Evolutionary conservation across 208 protist genomes (phyloP).

Genomic region (Crithidia mellificae): DNA sequence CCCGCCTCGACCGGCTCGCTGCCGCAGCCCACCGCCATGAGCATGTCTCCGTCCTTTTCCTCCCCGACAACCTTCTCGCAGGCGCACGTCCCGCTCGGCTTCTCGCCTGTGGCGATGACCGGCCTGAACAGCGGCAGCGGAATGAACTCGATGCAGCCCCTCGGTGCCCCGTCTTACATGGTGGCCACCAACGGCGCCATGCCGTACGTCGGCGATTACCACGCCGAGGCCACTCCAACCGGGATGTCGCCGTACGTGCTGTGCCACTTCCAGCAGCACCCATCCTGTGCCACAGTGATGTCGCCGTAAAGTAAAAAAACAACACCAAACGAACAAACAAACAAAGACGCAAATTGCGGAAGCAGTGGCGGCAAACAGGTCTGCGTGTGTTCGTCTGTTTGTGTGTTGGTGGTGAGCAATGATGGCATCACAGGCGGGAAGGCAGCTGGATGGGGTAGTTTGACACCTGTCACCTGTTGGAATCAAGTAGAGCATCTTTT

Average conservation of each 20-base stretch:
- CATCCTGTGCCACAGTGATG: constrained; percentile 27
- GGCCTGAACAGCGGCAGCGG: neutral
- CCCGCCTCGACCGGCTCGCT: constrained; percentile 10
- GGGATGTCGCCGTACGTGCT: constrained; percentile 31
- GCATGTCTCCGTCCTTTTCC: constrained; percentile 24
- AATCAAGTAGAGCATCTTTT: neutral
- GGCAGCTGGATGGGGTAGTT: too few relatives aligned
- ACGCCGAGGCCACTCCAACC: constrained; percentile 9
- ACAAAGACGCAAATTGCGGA: too few relatives aligned
- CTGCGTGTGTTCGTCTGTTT: too few relatives aligned
- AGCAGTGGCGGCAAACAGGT: too few relatives aligned
- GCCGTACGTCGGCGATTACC: constrained; percentile 21
- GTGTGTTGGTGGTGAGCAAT: too few relatives aligned
- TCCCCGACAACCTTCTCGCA: constrained; percentile 24
- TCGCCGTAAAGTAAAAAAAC: constrained; percentile 13
- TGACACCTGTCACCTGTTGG: neutral
- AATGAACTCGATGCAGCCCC: constrained; percentile 24
- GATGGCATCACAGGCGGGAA: too few relatives aligned
- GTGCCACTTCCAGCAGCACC: constrained; percentile 31
- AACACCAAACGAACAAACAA: neutral
- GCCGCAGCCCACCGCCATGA: constrained; percentile 20
- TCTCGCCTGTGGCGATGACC: constrained; percentile 15
- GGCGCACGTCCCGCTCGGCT: constrained; percentile 20
- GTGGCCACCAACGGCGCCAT: constrained; percentile 8
- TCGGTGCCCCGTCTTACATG: constrained; percentile 26